phyloP scores from a whole-genome alignment of 257 asterid species.

The Nicotiana otophora region DNA sequence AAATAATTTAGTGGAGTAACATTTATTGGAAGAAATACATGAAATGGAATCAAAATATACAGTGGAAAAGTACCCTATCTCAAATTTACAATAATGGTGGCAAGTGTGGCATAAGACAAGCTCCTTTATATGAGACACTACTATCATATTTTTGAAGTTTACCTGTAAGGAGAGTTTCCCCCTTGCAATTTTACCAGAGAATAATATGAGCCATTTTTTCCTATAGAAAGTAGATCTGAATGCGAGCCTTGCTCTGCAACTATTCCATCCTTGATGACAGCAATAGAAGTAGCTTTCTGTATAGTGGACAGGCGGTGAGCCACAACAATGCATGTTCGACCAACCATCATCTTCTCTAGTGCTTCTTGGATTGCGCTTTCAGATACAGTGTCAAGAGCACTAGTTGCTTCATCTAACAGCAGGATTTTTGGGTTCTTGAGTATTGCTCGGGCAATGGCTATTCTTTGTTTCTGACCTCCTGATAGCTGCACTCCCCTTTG shows the following conservation, averaged over 20 bases:
- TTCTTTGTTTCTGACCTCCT: slow-evolving; percentile 77
- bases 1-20: background rate
- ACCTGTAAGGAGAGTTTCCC: slow-evolving; percentile 36
- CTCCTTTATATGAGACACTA: background rate
- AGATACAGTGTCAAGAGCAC: slow-evolving; percentile 71
- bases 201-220: slow-evolving; percentile 46
- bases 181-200: slow-evolving; percentile 54
- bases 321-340: slow-evolving; percentile 61
- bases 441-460: slow-evolving; percentile 77
- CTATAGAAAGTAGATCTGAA: slow-evolving; percentile 52
- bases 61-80: background rate
- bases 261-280: slow-evolving; percentile 64
- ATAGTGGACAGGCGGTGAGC: slow-evolving; percentile 75
- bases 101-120: background rate
- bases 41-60: background rate
- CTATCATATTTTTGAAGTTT: background rate
- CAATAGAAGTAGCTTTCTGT: slow-evolving; percentile 64
- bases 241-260: slow-evolving; percentile 77
- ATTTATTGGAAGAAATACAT: background rate
- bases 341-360: slow-evolving; percentile 66
- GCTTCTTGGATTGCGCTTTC: slow-evolving; percentile 81
- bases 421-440: slow-evolving; percentile 65
- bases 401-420: slow-evolving; percentile 73
- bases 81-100: background rate
- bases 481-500: slow-evolving; percentile 74